Evolutionary conservation across 1,139 yeast species (phyloP).

Genomic region (Pichia sp.): DNA sequence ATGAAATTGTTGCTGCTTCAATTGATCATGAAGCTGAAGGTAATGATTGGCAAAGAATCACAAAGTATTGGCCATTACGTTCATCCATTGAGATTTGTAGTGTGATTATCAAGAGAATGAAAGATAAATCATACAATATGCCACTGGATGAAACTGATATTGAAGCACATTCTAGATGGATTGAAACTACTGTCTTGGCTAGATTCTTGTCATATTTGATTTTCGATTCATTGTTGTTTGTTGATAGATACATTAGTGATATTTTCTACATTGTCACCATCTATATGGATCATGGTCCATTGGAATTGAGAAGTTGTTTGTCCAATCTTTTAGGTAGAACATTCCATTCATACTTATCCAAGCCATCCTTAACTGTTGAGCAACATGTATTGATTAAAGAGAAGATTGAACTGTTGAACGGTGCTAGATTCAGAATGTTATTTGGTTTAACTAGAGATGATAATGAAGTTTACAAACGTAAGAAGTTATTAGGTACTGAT

Average conservation of each 20-base stretch:
- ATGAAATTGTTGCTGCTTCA: conserved; percentile 72
- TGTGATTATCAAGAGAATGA: conserved; percentile 46
- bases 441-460: conserved; percentile 78
- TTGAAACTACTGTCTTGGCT: conserved; percentile 70
- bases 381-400: conserved; percentile 47
- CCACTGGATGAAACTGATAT: conserved; percentile 26
- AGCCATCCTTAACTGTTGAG: conserved; percentile 46
- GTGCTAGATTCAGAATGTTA: conserved; percentile 70
- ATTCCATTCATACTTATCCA: conserved; percentile 68
- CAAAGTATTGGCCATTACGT: conserved; percentile 57
- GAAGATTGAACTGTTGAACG: conserved; percentile 60
- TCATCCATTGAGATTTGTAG: conserved; percentile 79
- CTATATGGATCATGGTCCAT: conserved; percentile 70
- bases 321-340: conserved; percentile 68
- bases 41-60: conserved; percentile 61
- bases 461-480: conserved; percentile 14
- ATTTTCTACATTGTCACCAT: conserved; percentile 67
- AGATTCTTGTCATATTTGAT: conserved; percentile 65
- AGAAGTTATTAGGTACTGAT: conserved; percentile 24
- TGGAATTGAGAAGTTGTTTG: conserved; percentile 64
- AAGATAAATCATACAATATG: conserved; percentile 28
- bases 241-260: conserved; percentile 72
- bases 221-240: conserved; percentile 67
- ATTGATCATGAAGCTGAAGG: conserved; percentile 75
- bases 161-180: conserved; percentile 53